Base-by-base conservation (phyloP, 148 eudicot genomes). In the Rheum nobile region DNA sequence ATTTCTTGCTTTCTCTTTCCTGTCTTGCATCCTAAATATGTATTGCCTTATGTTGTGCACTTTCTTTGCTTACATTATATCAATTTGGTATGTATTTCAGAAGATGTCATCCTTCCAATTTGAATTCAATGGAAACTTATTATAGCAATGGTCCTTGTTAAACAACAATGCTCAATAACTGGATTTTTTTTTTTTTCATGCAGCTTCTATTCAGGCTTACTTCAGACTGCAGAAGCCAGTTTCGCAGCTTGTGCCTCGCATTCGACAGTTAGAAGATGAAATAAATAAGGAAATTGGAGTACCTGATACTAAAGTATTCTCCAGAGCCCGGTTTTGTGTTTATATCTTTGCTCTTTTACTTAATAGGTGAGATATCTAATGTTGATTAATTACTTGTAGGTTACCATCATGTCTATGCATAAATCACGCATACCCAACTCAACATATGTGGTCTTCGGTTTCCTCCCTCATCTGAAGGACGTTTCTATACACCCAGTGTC, bases 201-300 rank as follows among this genome's bases (percentile, higher is more conserved):
- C 86, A 88, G 91, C 88, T 48, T 67, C 83, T n/a, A 80, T 81
- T 43, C 87, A 84, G 79, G 83, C 84, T 57, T 76, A 74, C 76
- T 88, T 88, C 77, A 75, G 71, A 82, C 72, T 88, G 71, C 79
- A 79, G 61, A 85, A 77, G 81, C 87, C 89, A 7, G 87, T 88
- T 68, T 48, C 80, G 13, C 72, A 74, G 50, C 85, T 88, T 69
- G 74, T 85, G 72, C 82, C 84, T 4, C 74, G 77, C 72, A 72
- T 88, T 77, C 59, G 77, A 46, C 81, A 83, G 61, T 77, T 88
- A 69, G 88, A 79, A 77, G 84, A 88, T 78, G 88, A 88, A 77
- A 77, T 88, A 48, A 38, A 63, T 63, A 79, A 14, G 5, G 91
- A 88, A 76, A 80, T 88, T 57, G 87, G 84, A 47, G 79, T 88